Conservation (phyloP, 1,139 yeast species). For the Blastobotrys arbuscula region DNA sequence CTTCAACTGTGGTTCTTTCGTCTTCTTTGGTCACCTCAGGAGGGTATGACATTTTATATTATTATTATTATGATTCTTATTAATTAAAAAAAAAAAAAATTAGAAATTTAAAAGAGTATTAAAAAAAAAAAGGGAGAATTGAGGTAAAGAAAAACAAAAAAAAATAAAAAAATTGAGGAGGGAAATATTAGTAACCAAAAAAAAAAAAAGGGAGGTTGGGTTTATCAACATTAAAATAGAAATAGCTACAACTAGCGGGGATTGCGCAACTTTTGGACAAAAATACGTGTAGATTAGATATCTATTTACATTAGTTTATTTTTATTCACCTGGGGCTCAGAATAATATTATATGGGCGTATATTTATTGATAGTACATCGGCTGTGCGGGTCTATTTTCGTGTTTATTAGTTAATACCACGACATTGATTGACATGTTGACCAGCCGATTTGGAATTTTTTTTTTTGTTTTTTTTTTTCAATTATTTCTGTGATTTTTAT, state of each 20-base stretch:
- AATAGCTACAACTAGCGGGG: not conserved
- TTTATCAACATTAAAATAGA: not conserved
- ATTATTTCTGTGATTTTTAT: too few relatives aligned
- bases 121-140: not conserved
- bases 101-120: not conserved
- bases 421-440: too few relatives aligned
- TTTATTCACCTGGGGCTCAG: too few relatives aligned
- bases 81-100: not conserved
- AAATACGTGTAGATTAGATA: too few relatives aligned
- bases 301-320: too few relatives aligned
- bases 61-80: not conserved
- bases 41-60: slow-evolving; percentile 14
- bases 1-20: slow-evolving; percentile 19
- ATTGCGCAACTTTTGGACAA: too few relatives aligned
- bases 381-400: too few relatives aligned
- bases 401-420: too few relatives aligned
- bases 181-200: not conserved
- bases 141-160: not conserved
- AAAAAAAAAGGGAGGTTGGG: slow-evolving; percentile 2
- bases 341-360: too few relatives aligned
- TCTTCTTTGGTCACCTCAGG: slow-evolving; percentile 19
- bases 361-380: too few relatives aligned
- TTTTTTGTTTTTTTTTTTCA: too few relatives aligned
- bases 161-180: not conserved
- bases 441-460: too few relatives aligned